A percentile compares a stretch with the other conserved stretches of the same genome.
phyloP scores from a whole-genome alignment of 106 monocot genomes.

The Dendrobium nobile region DNA sequence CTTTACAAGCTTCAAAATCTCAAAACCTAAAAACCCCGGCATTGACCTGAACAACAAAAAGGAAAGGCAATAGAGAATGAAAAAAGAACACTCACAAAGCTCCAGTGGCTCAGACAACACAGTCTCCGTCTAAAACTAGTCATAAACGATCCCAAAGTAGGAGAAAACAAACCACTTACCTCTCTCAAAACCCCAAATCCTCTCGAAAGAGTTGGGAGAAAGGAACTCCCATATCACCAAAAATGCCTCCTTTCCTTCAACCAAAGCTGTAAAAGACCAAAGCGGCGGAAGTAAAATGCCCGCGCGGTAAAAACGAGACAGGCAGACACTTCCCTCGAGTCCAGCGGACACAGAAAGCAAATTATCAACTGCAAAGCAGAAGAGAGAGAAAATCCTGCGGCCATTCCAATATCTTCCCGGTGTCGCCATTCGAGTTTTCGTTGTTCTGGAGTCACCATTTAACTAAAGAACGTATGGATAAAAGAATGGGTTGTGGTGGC shows the following conservation, averaged over 20 bases:
- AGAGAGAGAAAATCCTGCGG: neutral
- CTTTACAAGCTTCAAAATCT: neutral
- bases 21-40: neutral
- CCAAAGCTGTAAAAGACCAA: constrained; percentile 1
- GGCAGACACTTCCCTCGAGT: neutral
- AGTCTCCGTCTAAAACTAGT: neutral
- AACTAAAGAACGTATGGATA: neutral
- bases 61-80: neutral
- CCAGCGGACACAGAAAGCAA: neutral
- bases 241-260: neutral
- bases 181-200: neutral
- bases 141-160: neutral
- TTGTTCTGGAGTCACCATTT: neutral
- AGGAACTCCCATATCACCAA: neutral
- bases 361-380: neutral
- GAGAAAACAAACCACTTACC: neutral
- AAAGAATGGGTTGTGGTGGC: too few relatives aligned
- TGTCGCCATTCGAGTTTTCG: neutral
- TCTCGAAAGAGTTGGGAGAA: neutral
- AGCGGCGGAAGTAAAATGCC: neutral
- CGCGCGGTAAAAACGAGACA: neutral
- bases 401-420: neutral
- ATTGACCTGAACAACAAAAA: neutral
- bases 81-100: neutral
- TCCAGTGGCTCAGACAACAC: neutral